These are phyloP conservation scores for Aegilops sharonensis DNA, from an alignment of 176 grass and related monocot genomes.

Conservation along the genomic window DNA sequence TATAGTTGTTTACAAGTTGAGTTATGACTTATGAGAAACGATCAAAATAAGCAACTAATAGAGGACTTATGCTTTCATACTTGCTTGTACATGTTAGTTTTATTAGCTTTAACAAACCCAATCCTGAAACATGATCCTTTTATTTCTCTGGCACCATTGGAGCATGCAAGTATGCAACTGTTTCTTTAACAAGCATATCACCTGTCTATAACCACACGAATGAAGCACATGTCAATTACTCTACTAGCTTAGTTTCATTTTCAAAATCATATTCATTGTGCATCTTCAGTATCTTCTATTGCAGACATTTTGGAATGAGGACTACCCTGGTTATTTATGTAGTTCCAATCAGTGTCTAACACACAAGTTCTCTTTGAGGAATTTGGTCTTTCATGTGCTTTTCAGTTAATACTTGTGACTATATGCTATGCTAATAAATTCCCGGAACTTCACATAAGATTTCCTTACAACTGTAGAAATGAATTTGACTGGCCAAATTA, in stretches of 20 bases:
- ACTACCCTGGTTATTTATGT: constrained; percentile 5
- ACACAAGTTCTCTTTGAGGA: not conserved
- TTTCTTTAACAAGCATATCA: constrained; percentile 4
- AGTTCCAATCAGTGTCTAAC: not conserved
- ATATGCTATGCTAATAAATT: not conserved
- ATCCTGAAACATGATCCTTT: not conserved
- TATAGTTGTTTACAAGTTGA: not conserved
- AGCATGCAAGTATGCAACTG: not conserved
- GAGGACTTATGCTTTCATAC: not conserved
- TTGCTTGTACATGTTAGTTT: not conserved
- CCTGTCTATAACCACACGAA: not conserved
- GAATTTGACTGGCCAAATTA: not conserved
- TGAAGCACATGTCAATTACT: not conserved
- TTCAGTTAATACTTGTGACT: not conserved
- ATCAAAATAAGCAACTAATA: not conserved
- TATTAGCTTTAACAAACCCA: not conserved
- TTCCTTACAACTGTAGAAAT: not conserved
- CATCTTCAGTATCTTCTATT: not conserved
- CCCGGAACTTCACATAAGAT: constrained; percentile 1
- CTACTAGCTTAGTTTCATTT: not conserved
- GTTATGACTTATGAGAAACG: not conserved
- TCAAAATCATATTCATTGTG: not conserved
- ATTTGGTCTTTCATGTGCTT: not conserved
- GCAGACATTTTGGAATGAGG: not conserved
- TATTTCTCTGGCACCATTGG: not conserved